Conservation (phyloP, 176 grass and related monocot species). For the Ensete ventricosum region DNA sequence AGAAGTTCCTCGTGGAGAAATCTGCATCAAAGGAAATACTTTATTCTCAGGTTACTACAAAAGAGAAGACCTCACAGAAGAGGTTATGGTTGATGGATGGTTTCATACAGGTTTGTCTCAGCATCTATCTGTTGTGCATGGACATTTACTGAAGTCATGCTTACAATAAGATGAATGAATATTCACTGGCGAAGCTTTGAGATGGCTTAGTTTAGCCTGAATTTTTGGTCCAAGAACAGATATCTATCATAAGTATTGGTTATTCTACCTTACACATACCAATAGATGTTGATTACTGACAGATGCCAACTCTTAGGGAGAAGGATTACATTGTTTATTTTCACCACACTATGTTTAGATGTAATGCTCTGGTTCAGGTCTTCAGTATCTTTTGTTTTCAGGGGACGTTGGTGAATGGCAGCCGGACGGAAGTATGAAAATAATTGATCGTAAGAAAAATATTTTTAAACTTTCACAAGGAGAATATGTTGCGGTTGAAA, state of each 20-base stretch:
- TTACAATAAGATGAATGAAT: no score
- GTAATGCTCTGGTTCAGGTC: not conserved
- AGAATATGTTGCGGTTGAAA: conserved; percentile 87
- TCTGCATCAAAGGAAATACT: conserved; percentile 69
- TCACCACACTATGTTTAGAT: no score
- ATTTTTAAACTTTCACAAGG: conserved; percentile 95
- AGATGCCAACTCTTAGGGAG: no score
- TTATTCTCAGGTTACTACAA: conserved; percentile 82
- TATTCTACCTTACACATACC: no score
- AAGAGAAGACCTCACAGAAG: conserved; percentile 68
- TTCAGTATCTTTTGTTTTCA: conserved; percentile 28
- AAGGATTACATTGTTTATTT: no score
- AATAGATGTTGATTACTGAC: no score
- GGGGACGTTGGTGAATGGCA: conserved; percentile 92
- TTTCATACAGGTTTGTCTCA: conserved; percentile 60
- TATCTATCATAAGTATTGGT: no score
- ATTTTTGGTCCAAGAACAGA: no score
- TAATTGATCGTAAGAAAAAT: conserved; percentile 89
- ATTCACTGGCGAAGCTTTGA: no score
- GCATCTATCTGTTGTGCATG: not conserved
- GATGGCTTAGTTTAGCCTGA: no score
- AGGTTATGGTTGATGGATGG: conserved; percentile 77
- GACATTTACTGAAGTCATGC: no score
- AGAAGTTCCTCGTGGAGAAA: conserved; percentile 50
- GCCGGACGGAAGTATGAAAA: conserved; percentile 81